phyloP scores from a whole-genome alignment of 2,329 filamentous ascomycete genomes.

The Bimuria novae-zelandiae region DNA sequence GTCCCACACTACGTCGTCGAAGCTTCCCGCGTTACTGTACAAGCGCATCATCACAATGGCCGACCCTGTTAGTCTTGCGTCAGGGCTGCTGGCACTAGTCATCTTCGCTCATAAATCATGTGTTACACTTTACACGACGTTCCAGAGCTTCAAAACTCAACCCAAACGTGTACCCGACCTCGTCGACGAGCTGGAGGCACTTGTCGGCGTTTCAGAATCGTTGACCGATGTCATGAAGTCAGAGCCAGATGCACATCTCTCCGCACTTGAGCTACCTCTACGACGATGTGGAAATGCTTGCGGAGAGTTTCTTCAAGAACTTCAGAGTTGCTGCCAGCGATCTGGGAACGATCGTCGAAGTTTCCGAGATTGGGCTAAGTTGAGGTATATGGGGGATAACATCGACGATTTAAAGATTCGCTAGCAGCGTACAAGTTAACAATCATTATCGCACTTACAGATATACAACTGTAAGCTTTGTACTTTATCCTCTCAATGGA shows the following conservation, averaged over 20 bases:
- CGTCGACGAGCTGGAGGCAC: slow-evolving; percentile 15
- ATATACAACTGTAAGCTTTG: slow-evolving; percentile 48
- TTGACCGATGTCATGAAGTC: slow-evolving; percentile 13
- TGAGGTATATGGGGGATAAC: slow-evolving; percentile 52
- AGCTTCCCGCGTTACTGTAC: no score
- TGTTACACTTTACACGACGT: slow-evolving; percentile 14
- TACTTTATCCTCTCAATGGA: no score
- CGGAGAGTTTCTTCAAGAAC: slow-evolving; percentile 48
- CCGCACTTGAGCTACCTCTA: slow-evolving; percentile 44
- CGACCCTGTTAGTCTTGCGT: background rate
- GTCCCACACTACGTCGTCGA: no score
- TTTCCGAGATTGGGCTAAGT: slow-evolving; percentile 53
- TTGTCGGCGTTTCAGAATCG: slow-evolving; percentile 14
- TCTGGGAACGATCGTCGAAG: slow-evolving; percentile 37
- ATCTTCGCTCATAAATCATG: slow-evolving; percentile 18
- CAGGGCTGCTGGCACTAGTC: slow-evolving; percentile 15
- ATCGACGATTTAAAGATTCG: slow-evolving; percentile 49
- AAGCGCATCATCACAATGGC: no score
- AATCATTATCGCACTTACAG: slow-evolving; percentile 45
- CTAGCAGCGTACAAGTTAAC: slow-evolving; percentile 47
- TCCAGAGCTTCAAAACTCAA: slow-evolving; percentile 16
- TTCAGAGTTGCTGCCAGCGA: slow-evolving; percentile 39
- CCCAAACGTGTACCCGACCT: slow-evolving; percentile 19
- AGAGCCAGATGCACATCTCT: slow-evolving; percentile 12
- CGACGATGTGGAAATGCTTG: slow-evolving; percentile 50